These are phyloP conservation scores for Helotiales sp. DNA, from an alignment of 2,329 filamentous ascomycete species.

Conservation along the genomic window DNA sequence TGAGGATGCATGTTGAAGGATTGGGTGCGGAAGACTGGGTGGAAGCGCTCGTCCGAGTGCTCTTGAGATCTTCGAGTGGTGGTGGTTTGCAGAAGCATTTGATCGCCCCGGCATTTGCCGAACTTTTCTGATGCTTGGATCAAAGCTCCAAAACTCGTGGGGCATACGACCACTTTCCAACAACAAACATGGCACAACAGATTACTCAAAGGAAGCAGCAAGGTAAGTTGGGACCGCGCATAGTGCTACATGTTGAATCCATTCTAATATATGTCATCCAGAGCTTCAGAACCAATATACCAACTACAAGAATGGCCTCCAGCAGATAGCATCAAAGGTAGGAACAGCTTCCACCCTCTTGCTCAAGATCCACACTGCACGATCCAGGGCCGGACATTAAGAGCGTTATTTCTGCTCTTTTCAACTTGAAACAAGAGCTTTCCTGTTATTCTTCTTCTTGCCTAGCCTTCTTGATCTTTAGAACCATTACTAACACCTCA, in stretches of 20 bases:
- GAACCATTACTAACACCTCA: neutral
- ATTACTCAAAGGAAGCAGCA: conserved; percentile 37
- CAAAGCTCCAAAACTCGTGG: conserved; percentile 9
- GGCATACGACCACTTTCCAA: conserved; percentile 15
- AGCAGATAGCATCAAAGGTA: conserved; percentile 84
- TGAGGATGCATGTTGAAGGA: conserved; percentile 84
- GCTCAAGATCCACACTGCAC: neutral
- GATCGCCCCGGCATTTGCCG: conserved; percentile 14
- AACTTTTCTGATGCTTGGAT: conserved; percentile 12
- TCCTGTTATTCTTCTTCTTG: neutral
- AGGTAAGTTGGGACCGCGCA: conserved; percentile 34
- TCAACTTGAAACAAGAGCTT: neutral
- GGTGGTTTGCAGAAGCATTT: conserved; percentile 4
- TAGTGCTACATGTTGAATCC: neutral
- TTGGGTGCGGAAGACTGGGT: neutral
- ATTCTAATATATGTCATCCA: conserved; percentile 37
- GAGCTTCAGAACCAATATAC: conserved; percentile 80
- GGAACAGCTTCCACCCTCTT: neutral
- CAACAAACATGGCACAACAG: conserved; percentile 34
- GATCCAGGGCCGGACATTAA: neutral
- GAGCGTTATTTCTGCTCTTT: conserved; percentile 38
- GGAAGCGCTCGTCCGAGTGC: neutral
- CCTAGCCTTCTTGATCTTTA: neutral
- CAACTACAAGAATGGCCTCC: conserved; percentile 76
- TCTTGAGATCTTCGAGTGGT: conserved; percentile 5